These are phyloP conservation scores for Euphorbia schlechtendalii DNA, from an alignment of 441 rosid species.

Conservation along the genomic window DNA sequence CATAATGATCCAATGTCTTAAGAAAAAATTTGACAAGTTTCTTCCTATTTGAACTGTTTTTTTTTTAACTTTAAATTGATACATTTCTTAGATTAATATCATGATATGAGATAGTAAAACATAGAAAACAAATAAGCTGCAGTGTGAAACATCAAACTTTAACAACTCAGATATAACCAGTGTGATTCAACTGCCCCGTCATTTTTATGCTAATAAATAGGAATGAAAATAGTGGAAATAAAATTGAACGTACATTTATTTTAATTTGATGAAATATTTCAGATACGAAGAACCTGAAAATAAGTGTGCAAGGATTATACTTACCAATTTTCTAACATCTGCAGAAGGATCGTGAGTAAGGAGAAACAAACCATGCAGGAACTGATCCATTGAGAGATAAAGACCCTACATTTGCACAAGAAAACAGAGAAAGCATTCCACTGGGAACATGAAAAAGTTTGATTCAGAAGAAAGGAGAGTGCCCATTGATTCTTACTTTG, in stretches of 20 bases:
- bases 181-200: not conserved
- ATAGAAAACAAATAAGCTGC: not conserved
- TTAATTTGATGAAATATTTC: not conserved
- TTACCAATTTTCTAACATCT: constrained; percentile 89
- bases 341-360: constrained; percentile 75
- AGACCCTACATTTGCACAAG: constrained; percentile 45
- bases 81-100: not conserved
- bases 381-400: constrained; percentile 69
- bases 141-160: not conserved
- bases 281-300: not conserved
- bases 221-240: not conserved
- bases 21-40: too few relatives aligned
- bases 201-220: not conserved
- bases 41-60: not conserved
- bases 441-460: not conserved
- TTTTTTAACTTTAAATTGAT: not conserved
- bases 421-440: not conserved
- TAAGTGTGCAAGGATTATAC: constrained; percentile 9
- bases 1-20: not conserved
- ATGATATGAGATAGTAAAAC: not conserved
- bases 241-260: not conserved
- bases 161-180: not conserved
- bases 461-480: not conserved
- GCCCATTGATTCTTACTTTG: constrained; percentile 55
- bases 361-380: constrained; percentile 85